Percentiles rank a stretch among this genome's conserved stretches.
These are phyloP conservation scores for Gyromitra esculenta DNA, from an alignment of 2,329 filamentous ascomycete species.

Conservation along the genomic window DNA sequence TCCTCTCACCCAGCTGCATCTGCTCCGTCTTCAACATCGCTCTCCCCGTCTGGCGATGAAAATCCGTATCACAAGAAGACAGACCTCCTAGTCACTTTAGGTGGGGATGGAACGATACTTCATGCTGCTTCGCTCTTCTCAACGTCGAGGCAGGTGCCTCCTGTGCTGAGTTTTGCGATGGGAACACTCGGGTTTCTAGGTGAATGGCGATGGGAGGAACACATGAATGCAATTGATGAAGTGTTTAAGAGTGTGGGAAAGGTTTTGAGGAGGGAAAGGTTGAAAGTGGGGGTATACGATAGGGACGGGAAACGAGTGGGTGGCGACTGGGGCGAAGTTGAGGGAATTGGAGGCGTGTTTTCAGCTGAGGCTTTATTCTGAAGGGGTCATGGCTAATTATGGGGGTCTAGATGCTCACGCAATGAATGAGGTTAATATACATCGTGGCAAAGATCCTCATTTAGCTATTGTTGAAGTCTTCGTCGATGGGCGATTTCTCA, in stretches of 20 bases:
- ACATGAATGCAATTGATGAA: slow-evolving; percentile 80
- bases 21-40: slow-evolving; percentile 2
- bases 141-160: slow-evolving; percentile 81
- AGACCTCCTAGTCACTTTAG: slow-evolving; percentile 87
- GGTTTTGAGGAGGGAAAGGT: slow-evolving; percentile 83
- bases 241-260: slow-evolving; percentile 72
- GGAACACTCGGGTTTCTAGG: slow-evolving; percentile 93
- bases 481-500: slow-evolving; percentile 87
- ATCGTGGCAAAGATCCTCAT: slow-evolving; percentile 88
- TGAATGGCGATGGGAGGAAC: slow-evolving; percentile 94
- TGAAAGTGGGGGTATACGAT: slow-evolving; percentile 86
- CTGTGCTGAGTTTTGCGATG: slow-evolving; percentile 95
- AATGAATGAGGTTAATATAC: slow-evolving; percentile 94
- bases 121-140: slow-evolving; percentile 88
- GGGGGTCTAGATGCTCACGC: slow-evolving; percentile 63
- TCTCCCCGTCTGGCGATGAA: slow-evolving; percentile 54
- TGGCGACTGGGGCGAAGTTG: slow-evolving; percentile 55
- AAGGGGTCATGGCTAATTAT: slow-evolving; percentile 11
- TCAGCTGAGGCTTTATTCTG: slow-evolving; percentile 63
- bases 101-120: slow-evolving; percentile 90
- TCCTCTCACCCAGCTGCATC: slow-evolving; percentile 10
- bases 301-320: slow-evolving; percentile 66
- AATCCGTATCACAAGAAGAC: slow-evolving; percentile 77
- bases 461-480: slow-evolving; percentile 91
- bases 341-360: slow-evolving; percentile 54